Evolutionary conservation across 495 filamentous ascomycete species (phyloP).

Genomic region (Penicillium robsamsonii): DNA sequence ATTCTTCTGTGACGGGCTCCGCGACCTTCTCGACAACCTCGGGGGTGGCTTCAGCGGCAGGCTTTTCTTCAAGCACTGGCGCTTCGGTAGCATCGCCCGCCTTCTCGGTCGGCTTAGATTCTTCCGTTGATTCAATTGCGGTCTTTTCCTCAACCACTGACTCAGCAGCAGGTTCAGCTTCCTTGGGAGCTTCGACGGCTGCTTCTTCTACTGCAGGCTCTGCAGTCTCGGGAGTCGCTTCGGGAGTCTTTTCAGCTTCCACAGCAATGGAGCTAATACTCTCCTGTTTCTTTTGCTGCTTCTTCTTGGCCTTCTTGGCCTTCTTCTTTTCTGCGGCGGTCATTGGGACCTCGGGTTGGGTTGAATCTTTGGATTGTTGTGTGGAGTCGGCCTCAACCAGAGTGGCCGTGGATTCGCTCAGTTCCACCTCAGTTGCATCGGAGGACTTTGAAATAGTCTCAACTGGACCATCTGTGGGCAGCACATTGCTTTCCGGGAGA

Average conservation of each 20-base stretch:
- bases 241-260: slow-evolving; percentile 9
- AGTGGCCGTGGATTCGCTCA: slow-evolving; percentile 6
- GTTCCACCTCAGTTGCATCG: not conserved
- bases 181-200: slow-evolving; percentile 10
- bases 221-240: slow-evolving; percentile 2
- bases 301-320: slow-evolving; percentile 9
- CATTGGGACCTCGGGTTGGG: slow-evolving; percentile 8
- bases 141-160: slow-evolving; percentile 7
- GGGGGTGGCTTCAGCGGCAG: not conserved
- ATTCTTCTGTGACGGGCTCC: slow-evolving; percentile 1
- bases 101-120: slow-evolving; percentile 13
- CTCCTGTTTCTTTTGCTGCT: slow-evolving; percentile 11
- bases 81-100: not conserved
- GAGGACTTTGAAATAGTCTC: not conserved
- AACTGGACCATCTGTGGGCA: slow-evolving; percentile 2
- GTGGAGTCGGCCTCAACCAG: not conserved
- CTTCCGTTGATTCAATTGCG: not conserved
- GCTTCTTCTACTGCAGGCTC: slow-evolving; percentile 7
- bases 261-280: slow-evolving; percentile 1
- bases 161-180: not conserved
- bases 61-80: slow-evolving; percentile 11
- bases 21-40: slow-evolving; percentile 1
- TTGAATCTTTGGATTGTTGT: slow-evolving; percentile 1
- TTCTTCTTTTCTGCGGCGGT: slow-evolving; percentile 11
- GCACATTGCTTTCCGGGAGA: slow-evolving; percentile 3